Base-by-base conservation (phyloP, 192 early-diverging fungal species). In the Backusella tarrabulga region DNA sequence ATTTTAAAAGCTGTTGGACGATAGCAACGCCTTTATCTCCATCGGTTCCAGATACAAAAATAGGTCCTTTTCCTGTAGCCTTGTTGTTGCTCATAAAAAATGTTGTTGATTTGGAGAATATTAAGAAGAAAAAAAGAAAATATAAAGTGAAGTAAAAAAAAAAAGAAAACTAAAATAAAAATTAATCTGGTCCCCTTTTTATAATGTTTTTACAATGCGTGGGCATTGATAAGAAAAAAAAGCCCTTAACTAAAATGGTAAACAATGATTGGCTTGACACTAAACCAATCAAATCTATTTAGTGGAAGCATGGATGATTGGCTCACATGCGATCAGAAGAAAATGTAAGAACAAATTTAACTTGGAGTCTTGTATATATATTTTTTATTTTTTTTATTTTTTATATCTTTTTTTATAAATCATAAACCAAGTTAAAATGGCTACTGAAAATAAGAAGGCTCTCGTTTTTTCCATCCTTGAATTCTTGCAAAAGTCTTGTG, bases 401-500 rank as follows among this genome's bases (percentile, higher is more conserved):
- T 69, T 69, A 4, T 21, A 38, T 4, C 26, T 69, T 14, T 12
- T 41, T 41, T 36, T 32, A 29, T 76, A 42, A 76, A 17, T 9
- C n/a, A 9, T 11, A 34, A 32, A 17, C 0, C 35, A 68, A 34
- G 26, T 34, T 17, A 36, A 41, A 29, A 76, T 82, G 76, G 80
- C 80, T 54, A 73, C 77, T 73, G 90, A 91, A 84, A 90, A 90
- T 60, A 92, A 92, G 76, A 90, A 91, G 79, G 88, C 87, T 52
- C 86, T 97, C 44, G 93, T 94, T 14, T 93, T 91, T 78, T 93
- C 95, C 67, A 94, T 97, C 75, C 86, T 93, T 75, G 93, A 95
- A 75, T 97, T 92, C 84, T 85, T 97, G 68, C 85, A 89, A 73
- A 84, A 87, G 44, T 92, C 91, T 34, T 85, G 90, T 82, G 80